These are phyloP conservation scores for Linnemannia exigua DNA, from an alignment of 192 early-diverging fungal species.

Conservation along the genomic window DNA sequence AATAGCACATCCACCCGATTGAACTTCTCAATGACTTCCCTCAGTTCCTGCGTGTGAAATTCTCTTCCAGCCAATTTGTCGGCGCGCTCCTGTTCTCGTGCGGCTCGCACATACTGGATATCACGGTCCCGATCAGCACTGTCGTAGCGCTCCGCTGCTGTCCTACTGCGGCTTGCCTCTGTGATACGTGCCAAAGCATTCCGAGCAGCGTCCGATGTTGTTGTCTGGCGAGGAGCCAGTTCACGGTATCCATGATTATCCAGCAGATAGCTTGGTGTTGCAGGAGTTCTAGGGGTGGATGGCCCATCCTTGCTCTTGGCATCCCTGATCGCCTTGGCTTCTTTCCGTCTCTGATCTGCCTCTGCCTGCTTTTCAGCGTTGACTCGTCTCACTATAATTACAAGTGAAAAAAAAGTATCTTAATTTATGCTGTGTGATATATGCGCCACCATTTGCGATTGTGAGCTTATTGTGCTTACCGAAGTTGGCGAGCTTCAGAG, in stretches of 20 bases:
- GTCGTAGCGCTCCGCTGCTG: conserved; percentile 25
- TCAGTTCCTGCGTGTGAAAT: conserved; percentile 8
- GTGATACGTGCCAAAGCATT: conserved; percentile 33
- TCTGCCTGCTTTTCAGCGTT: conserved; percentile 41
- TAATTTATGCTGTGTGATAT: neutral
- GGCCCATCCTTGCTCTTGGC: conserved; percentile 22
- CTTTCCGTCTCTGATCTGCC: conserved; percentile 26
- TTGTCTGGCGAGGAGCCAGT: conserved; percentile 19
- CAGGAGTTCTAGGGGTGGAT: neutral
- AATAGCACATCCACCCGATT: conserved; percentile 40
- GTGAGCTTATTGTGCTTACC: conserved; percentile 34
- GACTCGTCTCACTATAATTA: conserved; percentile 26
- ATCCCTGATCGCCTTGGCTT: conserved; percentile 18
- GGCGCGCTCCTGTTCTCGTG: conserved; percentile 42
- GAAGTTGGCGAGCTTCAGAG: conserved; percentile 64
- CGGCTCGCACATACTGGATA: conserved; percentile 18
- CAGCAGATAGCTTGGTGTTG: neutral
- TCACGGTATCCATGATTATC: conserved; percentile 12
- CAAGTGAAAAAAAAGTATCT: neutral
- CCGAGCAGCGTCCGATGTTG: conserved; percentile 16
- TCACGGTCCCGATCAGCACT: conserved; percentile 44
- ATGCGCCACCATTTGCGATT: neutral
- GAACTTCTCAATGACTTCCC: conserved; percentile 39
- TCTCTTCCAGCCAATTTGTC: conserved; percentile 18
- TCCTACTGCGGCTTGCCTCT: conserved; percentile 23